Evolutionary conservation across 1,284 basidiomycete genomes (phyloP).

Genomic region (Ustilago nuda): DNA sequence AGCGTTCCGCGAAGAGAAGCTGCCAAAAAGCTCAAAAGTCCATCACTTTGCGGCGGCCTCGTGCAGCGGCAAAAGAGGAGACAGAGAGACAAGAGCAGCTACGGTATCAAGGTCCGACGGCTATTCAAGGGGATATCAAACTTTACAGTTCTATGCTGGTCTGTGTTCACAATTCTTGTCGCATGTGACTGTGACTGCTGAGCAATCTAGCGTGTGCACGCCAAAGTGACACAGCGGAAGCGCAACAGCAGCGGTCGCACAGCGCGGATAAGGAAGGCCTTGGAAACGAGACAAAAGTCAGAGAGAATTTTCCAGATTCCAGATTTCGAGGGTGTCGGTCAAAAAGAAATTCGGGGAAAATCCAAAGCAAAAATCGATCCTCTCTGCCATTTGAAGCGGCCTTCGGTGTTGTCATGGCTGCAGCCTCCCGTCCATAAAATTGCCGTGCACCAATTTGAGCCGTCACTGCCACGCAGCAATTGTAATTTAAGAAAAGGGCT

Average conservation of each 20-base stretch:
- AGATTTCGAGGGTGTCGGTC: conserved; percentile 2
- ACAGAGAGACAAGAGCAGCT: not conserved
- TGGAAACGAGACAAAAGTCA: not conserved
- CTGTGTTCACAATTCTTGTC: not conserved
- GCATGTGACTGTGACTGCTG: conserved; percentile 2
- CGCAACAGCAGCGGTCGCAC: not conserved
- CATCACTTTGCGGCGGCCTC: not conserved
- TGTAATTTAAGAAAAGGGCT: not conserved
- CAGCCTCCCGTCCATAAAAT: not conserved
- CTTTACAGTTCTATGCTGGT: not conserved
- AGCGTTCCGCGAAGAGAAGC: not conserved
- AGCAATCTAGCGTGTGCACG: conserved; percentile 4
- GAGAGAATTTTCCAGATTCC: not conserved
- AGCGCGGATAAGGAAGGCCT: not conserved
- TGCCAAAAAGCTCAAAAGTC: conserved; percentile 4
- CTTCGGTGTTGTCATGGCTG: not conserved
- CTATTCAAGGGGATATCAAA: not conserved
- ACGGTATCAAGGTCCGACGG: not conserved
- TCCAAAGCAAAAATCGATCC: not conserved
- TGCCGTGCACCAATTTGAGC: not conserved
- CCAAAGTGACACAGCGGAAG: not conserved
- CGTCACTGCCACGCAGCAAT: not conserved
- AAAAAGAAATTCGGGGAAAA: not conserved
- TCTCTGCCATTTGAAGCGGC: not conserved
- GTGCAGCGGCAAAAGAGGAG: not conserved